Evolutionary conservation across 345 rosid species (phyloP).

Genomic region (Salix arbutifolia): DNA sequence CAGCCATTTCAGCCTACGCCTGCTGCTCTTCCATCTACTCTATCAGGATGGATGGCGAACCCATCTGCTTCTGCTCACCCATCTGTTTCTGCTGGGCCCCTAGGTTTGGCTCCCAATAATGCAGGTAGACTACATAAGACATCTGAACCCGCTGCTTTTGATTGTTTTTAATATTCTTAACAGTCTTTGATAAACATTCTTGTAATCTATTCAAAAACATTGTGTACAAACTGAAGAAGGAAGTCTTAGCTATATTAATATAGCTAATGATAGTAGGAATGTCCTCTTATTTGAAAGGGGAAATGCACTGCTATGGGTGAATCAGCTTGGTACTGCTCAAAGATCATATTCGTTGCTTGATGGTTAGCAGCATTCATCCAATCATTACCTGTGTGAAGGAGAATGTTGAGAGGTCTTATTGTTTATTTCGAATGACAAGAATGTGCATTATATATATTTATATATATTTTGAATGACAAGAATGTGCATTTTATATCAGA

Average conservation of each 20-base stretch:
- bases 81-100: conserved; percentile 65
- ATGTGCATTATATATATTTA: too few species aligned
- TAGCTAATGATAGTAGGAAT: not conserved
- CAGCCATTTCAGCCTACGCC: conserved; percentile 76
- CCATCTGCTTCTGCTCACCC: conserved; percentile 63
- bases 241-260: not conserved
- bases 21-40: conserved; percentile 57
- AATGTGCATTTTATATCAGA: not conserved
- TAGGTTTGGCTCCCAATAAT: conserved; percentile 57
- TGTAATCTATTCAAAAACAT: not conserved
- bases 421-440: too few species aligned
- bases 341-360: not conserved
- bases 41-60: conserved; percentile 84
- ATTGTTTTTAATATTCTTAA: not conserved
- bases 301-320: not conserved
- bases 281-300: not conserved
- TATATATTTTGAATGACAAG: too few species aligned
- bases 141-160: not conserved
- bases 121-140: conserved; percentile 40
- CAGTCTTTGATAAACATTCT: not conserved
- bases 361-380: not conserved
- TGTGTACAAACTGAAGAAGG: not conserved
- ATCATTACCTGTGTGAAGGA: not conserved
- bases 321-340: not conserved
- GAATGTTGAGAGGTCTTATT: not conserved